Evolutionary conservation across 306 rosid species (phyloP), one percentile per base, ranked within the genome.

Genomic region (barrel medic (Medicago truncatula)): DNA sequence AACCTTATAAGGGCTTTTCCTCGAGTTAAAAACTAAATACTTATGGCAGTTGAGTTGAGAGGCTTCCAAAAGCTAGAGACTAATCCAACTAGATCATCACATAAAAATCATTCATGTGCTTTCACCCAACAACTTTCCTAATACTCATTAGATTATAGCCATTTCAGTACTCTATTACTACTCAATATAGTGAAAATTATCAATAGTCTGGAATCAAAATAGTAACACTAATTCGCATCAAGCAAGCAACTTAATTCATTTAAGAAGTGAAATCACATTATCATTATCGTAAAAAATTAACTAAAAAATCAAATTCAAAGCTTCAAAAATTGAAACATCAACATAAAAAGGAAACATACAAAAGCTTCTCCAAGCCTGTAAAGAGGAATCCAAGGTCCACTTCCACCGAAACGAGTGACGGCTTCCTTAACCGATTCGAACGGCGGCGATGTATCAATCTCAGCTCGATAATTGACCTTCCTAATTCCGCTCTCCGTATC

Each of bases 381-480:
- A 40, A 83, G 81, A 0, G 96, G 98, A 11, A 85, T 56, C 97
- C 97, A 91, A 25, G 95, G 85, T 4, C 96, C 96, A 70, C 92
- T 89, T n/a, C 98, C 98, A 4, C 97, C 95, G 58, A 92, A 95
- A 17, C 89, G 97, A 82, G 89, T 90, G 36, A 95, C 97, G 1
- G 97, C 98, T 83, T 95, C 97, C 80, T 85, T 92, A 5, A 95
- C 99, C 14, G 99, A 95, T 59, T 80, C 97, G 40, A 95, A 95
- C 1, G 99, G 99, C n/a, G 97, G 96, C 40, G 97, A 89, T 1
- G 97, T 92, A 61, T 95, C 99, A 25, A 95, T 92, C 43, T 84
- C 97, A 7, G 97, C 97, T 63, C 97, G 79, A 67, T 80, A 65
- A 84, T 84, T 88, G 71, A 90, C 89, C 54, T 83, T 85, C 74